Evolutionary conservation across 2,329 filamentous ascomycete genomes (phyloP), one percentile per base, ranked within the genome.

Genomic region (Pyrenophora seminiperda): DNA sequence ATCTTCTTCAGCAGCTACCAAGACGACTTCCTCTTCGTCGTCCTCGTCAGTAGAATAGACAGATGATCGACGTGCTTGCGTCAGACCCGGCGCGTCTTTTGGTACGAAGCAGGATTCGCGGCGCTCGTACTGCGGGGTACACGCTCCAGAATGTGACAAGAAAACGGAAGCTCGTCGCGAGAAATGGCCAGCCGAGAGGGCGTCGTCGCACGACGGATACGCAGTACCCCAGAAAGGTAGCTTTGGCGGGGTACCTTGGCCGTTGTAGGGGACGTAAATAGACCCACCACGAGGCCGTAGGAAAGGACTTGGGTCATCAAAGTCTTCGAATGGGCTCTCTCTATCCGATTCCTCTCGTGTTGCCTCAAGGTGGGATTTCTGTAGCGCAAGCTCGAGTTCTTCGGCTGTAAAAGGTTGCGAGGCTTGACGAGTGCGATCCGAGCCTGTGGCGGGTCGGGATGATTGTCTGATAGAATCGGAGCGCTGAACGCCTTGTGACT

Each of bases 301-400:
- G 24, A 61, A 59, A 10, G 54, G 62, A 38, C 58, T 59, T 18
- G 56, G 52, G n/a, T 61, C 57, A 33, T 61, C 54, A 32, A 56
- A 56, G 30, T 59, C 56, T 9, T 62, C 53, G 14, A 46, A 47
- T 1, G 63, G 61, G 10, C 57, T 65, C 14, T 46, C 52, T 14
- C 49, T 56, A 34, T 67, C 67, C 18, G 56, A 62, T 36, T 71
- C 67, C 39, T 70, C 65, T 24, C 60, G 62, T 4, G 64, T 65
- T 7, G 62, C 51, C 36, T 70, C 68, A 11, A 73, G 61, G 34
- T 75, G 72, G 4, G 75, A 76, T 32, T 70, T 66, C 41, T 75
- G 66, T 43, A 79, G 59, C 0, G 77, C 77, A 7, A 74, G 60
- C 33, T 74, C 73, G 37, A 80, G 70, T 20, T 79, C 76, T 41